Evolutionary conservation across 2,329 filamentous ascomycete genomes (phyloP).

Genomic region (Ilyonectria mors-panacis): DNA sequence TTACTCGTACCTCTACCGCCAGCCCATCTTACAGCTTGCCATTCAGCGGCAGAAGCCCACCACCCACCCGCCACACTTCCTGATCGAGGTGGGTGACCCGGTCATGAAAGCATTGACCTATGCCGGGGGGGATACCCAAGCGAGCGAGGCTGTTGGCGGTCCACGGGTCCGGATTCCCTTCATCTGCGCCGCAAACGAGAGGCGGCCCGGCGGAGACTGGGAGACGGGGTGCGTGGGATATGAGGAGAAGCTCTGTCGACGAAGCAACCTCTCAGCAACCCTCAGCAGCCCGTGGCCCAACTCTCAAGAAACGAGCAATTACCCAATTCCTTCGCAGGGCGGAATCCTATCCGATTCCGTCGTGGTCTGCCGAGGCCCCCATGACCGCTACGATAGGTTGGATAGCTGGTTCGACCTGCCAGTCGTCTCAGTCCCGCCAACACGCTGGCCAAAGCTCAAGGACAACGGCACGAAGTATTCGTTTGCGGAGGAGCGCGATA

Average conservation of each 20-base stretch:
- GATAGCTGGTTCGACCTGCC: conserved; percentile 72
- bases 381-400: conserved; percentile 74
- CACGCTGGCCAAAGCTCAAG: conserved; percentile 81
- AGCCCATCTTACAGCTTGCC: conserved; percentile 63
- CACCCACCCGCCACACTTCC: conserved; percentile 62
- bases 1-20: conserved; percentile 71
- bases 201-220: conserved; percentile 85
- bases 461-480: conserved; percentile 78
- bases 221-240: conserved; percentile 70
- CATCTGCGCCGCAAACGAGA: conserved; percentile 83
- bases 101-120: conserved; percentile 74
- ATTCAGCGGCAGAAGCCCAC: conserved; percentile 54
- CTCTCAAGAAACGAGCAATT: conserved; percentile 66
- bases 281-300: conserved; percentile 73
- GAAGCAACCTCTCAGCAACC: conserved; percentile 80
- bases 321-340: conserved; percentile 79
- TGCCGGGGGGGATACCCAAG: conserved; percentile 58
- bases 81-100: conserved; percentile 70
- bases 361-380: conserved; percentile 80
- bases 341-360: conserved; percentile 80
- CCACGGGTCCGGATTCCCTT: conserved; percentile 69
- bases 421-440: conserved; percentile 81
- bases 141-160: conserved; percentile 52
- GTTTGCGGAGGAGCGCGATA: conserved; percentile 78
- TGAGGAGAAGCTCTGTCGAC: conserved; percentile 79